Evolutionary conservation across 805 yeast genomes (phyloP).

Genomic region (Hanseniaspora pseudoguilliermondii): DNA sequence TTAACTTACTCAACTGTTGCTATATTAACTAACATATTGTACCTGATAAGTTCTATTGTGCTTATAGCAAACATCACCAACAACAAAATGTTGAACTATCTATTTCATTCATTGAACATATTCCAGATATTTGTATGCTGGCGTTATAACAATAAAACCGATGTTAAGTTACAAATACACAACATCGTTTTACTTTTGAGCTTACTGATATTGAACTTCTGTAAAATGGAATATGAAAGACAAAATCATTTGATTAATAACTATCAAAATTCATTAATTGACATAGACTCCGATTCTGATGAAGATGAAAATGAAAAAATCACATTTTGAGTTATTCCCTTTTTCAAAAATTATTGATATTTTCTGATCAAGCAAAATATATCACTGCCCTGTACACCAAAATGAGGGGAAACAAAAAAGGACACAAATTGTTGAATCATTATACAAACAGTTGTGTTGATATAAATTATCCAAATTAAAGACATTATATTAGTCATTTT

Average conservation of each 20-base stretch:
- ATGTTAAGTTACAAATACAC: background rate
- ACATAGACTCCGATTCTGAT: background rate
- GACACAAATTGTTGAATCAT: too few relatives aligned
- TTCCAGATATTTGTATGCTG: background rate
- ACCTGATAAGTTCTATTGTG: background rate
- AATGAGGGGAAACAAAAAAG: too few relatives aligned
- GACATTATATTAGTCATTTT: too few relatives aligned
- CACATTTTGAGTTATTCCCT: background rate
- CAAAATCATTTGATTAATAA: background rate
- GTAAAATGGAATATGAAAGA: background rate
- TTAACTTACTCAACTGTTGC: background rate
- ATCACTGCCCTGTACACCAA: too few relatives aligned
- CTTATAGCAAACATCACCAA: background rate
- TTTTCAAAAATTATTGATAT: background rate
- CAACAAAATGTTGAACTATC: background rate
- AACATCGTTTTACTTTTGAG: background rate
- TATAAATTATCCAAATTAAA: too few relatives aligned
- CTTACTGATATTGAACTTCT: background rate
- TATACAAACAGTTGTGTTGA: too few relatives aligned
- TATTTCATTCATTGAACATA: background rate
- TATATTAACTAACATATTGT: background rate
- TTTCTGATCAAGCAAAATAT: too few relatives aligned
- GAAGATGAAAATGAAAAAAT: background rate
- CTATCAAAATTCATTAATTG: conserved; percentile 10
- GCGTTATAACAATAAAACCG: background rate